A percentile compares a stretch with the other conserved stretches of the same genome.
phyloP scores from a whole-genome alignment of 768 basidiomycete genomes.

The Panaeolus cyanescens region DNA sequence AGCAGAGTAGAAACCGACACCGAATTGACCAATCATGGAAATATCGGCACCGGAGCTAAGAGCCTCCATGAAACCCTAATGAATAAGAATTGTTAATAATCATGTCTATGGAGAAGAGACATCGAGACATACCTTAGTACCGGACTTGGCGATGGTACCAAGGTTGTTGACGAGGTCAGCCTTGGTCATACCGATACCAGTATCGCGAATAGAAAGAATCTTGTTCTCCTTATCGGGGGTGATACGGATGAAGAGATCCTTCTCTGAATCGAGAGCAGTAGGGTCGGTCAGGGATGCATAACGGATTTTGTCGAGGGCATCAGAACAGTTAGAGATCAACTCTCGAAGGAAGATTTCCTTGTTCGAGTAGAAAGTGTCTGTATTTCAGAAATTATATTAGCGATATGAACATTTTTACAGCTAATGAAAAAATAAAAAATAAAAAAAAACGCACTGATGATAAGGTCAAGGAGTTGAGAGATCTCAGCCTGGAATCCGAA shows the following conservation, averaged over 20 bases:
- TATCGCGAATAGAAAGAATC: constrained; percentile 86
- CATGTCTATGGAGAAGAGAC: background rate
- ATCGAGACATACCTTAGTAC: constrained; percentile 69
- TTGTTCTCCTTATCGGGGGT: constrained; percentile 96
- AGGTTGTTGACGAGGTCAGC: constrained; percentile 99
- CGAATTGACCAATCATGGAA: constrained; percentile 98
- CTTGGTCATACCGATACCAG: constrained; percentile 99
- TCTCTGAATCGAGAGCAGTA: constrained; percentile 82
- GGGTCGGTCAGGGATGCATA: constrained; percentile 96
- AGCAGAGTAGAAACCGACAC: constrained; percentile 99
- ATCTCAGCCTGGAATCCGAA: constrained; percentile 99
- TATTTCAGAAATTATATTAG: constrained; percentile 10
- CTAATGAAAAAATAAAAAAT: constrained; percentile 2
- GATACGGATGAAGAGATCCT: constrained; percentile 95
- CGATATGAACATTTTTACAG: too few relatives aligned
- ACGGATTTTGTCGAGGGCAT: constrained; percentile 99
- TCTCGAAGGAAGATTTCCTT: constrained; percentile 99
- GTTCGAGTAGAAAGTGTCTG: constrained; percentile 99
- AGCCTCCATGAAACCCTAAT: constrained; percentile 98
- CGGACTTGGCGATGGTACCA: constrained; percentile 94
- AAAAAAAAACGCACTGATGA: constrained; percentile 81
- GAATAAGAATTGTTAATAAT: constrained; percentile 11
- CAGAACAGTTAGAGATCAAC: constrained; percentile 94
- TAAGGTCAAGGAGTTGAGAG: constrained; percentile 96
- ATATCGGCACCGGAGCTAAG: constrained; percentile 87